These are phyloP conservation scores for Euryodendron excelsum DNA, from an alignment of 148 eudicot species.

Conservation along the genomic window DNA sequence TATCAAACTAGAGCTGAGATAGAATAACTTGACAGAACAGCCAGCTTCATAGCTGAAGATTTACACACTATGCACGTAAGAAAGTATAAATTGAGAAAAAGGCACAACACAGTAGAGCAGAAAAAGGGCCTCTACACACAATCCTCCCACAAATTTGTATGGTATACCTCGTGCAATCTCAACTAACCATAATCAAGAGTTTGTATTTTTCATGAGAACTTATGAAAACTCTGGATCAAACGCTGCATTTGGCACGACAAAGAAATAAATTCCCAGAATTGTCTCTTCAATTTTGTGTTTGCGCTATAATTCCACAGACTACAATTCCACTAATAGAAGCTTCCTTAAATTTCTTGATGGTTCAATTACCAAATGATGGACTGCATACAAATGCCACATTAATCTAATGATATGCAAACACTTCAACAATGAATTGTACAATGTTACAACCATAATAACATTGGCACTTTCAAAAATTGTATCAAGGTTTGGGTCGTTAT, in stretches of 20 bases:
- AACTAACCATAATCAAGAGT: background rate
- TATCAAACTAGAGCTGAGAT: background rate
- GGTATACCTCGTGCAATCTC: background rate
- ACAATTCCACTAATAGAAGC: background rate
- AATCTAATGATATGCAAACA: background rate
- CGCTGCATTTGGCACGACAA: background rate
- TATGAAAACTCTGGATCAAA: background rate
- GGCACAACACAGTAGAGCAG: background rate
- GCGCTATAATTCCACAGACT: background rate
- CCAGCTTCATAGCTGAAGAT: background rate
- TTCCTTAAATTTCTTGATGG: background rate
- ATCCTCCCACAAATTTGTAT: background rate
- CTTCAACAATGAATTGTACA: background rate
- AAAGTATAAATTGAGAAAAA: background rate
- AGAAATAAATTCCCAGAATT: background rate
- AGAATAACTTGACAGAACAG: background rate
- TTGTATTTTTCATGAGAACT: background rate
- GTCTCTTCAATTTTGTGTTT: background rate
- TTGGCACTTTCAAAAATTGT: background rate
- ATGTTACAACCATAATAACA: background rate
- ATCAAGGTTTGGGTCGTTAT: background rate
- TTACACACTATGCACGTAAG: background rate
- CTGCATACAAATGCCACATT: background rate
- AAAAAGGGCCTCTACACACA: background rate
- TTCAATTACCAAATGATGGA: conserved; percentile 6